Base-by-base conservation (phyloP, 495 filamentous ascomycete genomes). In the Daldinia vernicosa region DNA sequence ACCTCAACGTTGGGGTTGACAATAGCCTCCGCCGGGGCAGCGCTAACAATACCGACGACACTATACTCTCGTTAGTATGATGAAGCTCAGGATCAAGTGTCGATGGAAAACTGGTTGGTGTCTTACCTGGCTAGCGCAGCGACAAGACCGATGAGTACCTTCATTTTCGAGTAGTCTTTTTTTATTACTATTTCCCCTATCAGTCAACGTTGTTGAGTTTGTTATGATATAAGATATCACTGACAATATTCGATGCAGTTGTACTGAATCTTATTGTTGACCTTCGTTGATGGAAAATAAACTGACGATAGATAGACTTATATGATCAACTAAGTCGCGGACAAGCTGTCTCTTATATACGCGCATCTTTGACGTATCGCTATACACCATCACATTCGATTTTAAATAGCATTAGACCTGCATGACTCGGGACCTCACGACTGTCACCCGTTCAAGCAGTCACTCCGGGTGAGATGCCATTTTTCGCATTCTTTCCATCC, bases 91-190 rank as follows among this genome's bases (percentile, higher is more conserved):
- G 4, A 6, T 24, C 12, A 19, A 27, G 26, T 22, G 11, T 26
- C 22, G 19, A 64, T 35, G 4, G 8, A 19, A 22, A 26, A 30
- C 27, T 4, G 5, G 1, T 6, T 26, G 26, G n/a, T 40, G 15
- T 33, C 65, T 59, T 67, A 76, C 71, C 74, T 67, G 40, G 71
- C 74, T 19, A 74, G 45, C 14, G 62, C 74, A 59, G 59, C 59
- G 6, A 66, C 12, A 6, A 74, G 32, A 45, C 61, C 33, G 37
- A 68, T 6, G 51, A 59, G 30, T 54, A 65, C 24, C 47, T 74
- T 74, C 74, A 74, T 76, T n/a, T 65, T 71, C 17, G 12, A 45
- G 6, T n/a, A 53, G 6, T 32, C 9, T 9, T 32, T 5, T 12
- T 45, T 57, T 63, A 32, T n/a, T n/a, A 37, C 59, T 63, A 47